These are phyloP conservation scores for Pestalotiopsis sp. DNA, from an alignment of 2,329 filamentous ascomycete species.

Conservation along the genomic window DNA sequence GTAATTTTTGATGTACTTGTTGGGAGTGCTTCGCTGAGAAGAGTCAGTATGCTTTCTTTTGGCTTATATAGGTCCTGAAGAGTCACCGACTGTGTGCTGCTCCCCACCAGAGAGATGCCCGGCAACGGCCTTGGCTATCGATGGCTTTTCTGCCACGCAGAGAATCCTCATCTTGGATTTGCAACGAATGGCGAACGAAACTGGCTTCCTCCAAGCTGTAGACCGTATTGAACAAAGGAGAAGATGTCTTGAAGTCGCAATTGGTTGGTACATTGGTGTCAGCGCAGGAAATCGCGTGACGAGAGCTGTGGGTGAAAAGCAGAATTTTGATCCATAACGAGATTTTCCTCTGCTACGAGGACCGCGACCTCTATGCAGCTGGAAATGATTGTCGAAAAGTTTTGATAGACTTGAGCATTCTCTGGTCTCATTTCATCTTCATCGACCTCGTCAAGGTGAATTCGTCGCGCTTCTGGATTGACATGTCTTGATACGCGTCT, in stretches of 20 bases:
- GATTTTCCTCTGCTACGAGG: background rate
- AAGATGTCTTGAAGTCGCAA: background rate
- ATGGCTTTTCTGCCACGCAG: slow-evolving; percentile 53
- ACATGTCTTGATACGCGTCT: background rate
- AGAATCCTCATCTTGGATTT: slow-evolving; percentile 49
- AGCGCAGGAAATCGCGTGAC: background rate
- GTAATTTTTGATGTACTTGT: slow-evolving; percentile 91
- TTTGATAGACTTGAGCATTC: background rate
- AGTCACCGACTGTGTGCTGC: background rate
- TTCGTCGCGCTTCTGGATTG: background rate
- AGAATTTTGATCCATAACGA: slow-evolving; percentile 5
- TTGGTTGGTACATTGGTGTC: background rate
- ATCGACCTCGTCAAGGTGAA: background rate
- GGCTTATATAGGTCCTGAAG: too few species aligned
- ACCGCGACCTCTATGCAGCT: background rate
- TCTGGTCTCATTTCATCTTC: background rate
- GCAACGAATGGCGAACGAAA: slow-evolving; percentile 12
- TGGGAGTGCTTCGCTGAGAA: slow-evolving; percentile 65
- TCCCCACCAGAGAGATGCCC: slow-evolving; percentile 80
- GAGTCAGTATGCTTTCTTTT: slow-evolving; percentile 13
- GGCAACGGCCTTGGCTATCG: slow-evolving; percentile 69
- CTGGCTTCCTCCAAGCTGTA: background rate
- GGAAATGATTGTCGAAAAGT: background rate
- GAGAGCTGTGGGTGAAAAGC: background rate
- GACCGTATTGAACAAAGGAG: background rate